phyloP scores from a whole-genome alignment of 768 basidiomycete genomes.

The Pholiota conissans region DNA sequence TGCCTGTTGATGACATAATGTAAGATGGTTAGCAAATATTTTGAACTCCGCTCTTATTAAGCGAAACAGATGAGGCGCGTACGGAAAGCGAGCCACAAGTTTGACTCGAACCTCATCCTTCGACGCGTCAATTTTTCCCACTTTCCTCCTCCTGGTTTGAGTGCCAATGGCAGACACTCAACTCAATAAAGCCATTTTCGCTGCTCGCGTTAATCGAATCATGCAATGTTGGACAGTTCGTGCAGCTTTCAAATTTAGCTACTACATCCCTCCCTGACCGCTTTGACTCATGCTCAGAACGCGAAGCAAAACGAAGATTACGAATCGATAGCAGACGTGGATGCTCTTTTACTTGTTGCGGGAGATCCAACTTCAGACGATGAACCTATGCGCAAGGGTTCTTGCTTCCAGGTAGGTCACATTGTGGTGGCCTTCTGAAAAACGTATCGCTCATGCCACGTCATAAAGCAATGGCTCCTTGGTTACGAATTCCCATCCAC shows the following conservation, averaged over 20 bases:
- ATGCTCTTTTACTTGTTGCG: conserved; percentile 69
- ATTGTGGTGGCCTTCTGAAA: conserved; percentile 4
- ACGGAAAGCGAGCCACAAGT: conserved; percentile 13
- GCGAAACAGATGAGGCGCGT: conserved; percentile 20
- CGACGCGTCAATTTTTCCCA: conserved; percentile 26
- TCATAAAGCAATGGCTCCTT: conserved; percentile 84
- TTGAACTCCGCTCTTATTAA: conserved; percentile 27
- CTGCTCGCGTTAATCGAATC: conserved; percentile 55
- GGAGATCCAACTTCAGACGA: conserved; percentile 86
- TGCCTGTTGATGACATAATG: too few relatives aligned
- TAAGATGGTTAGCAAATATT: too few relatives aligned
- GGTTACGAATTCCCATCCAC: conserved; percentile 99
- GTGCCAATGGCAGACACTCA: conserved; percentile 60
- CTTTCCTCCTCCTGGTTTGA: conserved; percentile 16
- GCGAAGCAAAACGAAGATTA: conserved; percentile 72
- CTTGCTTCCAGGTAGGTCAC: conserved; percentile 76
- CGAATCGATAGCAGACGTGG: conserved; percentile 62
- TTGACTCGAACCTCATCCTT: conserved; percentile 12
- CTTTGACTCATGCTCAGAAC: conserved; percentile 39
- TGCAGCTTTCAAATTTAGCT: conserved; percentile 12
- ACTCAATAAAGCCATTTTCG: conserved; percentile 63
- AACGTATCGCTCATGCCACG: conserved; percentile 10
- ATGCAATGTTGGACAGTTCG: conserved; percentile 66
- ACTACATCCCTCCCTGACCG: conserved; percentile 5
- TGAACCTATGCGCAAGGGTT: conserved; percentile 87